Percentiles rank a stretch among this genome's conserved stretches.
phyloP scores from a whole-genome alignment of 345 rosid species.

The Ricinus communis region DNA sequence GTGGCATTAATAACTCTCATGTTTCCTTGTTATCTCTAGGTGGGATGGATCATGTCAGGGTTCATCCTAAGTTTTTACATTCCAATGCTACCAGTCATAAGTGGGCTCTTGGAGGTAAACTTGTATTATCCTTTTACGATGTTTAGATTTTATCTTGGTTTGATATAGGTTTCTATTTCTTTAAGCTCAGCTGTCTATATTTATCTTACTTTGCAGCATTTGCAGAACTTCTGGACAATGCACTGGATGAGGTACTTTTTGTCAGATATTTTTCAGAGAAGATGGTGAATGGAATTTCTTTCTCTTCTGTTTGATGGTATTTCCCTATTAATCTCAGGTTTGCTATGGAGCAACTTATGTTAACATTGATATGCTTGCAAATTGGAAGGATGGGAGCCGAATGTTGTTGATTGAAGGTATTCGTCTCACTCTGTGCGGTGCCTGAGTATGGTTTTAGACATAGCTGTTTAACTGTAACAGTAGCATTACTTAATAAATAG shows the following conservation, averaged over 20 bases:
- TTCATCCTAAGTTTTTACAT: slow-evolving; percentile 94
- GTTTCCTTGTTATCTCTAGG: slow-evolving; percentile 38
- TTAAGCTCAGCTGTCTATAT: not conserved
- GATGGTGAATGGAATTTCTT: not conserved
- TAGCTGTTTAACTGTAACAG: not conserved
- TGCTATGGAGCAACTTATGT: slow-evolving; percentile 78
- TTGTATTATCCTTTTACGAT: not conserved
- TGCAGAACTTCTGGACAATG: slow-evolving; percentile 89
- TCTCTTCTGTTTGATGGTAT: slow-evolving; percentile 14
- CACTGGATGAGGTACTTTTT: slow-evolving; percentile 75
- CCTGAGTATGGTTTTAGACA: not conserved
- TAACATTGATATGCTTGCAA: slow-evolving; percentile 65
- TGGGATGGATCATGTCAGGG: slow-evolving; percentile 86
- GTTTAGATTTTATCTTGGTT: not conserved
- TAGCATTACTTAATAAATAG: not conserved
- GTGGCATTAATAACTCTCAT: not conserved
- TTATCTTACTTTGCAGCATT: slow-evolving; percentile 52
- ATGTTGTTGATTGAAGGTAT: slow-evolving; percentile 87
- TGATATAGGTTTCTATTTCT: not conserved
- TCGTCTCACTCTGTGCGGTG: not conserved
- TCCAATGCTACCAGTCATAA: slow-evolving; percentile 98
- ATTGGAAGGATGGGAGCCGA: slow-evolving; percentile 56
- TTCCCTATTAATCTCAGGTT: slow-evolving; percentile 41
- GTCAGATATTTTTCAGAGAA: not conserved
- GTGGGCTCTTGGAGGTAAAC: slow-evolving; percentile 97